A percentile compares a stretch with the other conserved stretches of the same genome.
Evolutionary conservation across 78 protist genomes (phyloP).

Genomic region (Tieghemostelium lacteum): DNA sequence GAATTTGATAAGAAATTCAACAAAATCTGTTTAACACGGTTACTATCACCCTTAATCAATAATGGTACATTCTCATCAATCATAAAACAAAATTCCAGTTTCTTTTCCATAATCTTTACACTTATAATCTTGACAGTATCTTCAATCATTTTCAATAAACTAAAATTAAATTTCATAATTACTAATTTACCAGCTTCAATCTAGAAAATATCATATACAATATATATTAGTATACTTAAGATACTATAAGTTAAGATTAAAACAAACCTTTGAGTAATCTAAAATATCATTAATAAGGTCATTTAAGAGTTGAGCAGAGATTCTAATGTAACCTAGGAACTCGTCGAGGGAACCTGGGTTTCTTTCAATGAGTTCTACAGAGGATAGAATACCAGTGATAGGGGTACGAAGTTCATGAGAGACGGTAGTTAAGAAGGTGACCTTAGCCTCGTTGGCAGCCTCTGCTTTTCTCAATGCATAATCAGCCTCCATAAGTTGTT

Average conservation of each 20-base stretch:
- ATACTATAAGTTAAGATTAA: neutral
- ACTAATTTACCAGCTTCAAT: conserved; percentile 78
- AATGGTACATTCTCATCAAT: conserved; percentile 64
- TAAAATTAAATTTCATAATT: conserved; percentile 26
- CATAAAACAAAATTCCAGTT: conserved; percentile 24
- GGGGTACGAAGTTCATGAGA: conserved; percentile 69
- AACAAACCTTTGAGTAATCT: conserved; percentile 39
- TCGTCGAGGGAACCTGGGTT: conserved; percentile 45
- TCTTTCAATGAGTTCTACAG: conserved; percentile 35
- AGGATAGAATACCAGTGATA: conserved; percentile 55
- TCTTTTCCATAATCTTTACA: conserved; percentile 5
- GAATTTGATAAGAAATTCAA: conserved; percentile 64
- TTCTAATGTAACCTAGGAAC: conserved; percentile 11
- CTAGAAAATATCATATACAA: neutral
- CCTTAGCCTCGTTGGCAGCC: conserved; percentile 72
- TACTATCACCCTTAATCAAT: conserved; percentile 26
- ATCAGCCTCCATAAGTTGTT: conserved; percentile 69
- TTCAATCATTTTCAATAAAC: conserved; percentile 59
- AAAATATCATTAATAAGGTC: conserved; percentile 46
- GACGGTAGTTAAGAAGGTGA: conserved; percentile 55
- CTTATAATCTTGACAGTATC: conserved; percentile 27
- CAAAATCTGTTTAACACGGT: conserved; percentile 36
- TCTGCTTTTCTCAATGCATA: conserved; percentile 63
- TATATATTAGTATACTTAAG: neutral
- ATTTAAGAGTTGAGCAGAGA: conserved; percentile 19